Conservation (phyloP, 2,329 filamentous ascomycete species). For the Seiridium cupressi region DNA sequence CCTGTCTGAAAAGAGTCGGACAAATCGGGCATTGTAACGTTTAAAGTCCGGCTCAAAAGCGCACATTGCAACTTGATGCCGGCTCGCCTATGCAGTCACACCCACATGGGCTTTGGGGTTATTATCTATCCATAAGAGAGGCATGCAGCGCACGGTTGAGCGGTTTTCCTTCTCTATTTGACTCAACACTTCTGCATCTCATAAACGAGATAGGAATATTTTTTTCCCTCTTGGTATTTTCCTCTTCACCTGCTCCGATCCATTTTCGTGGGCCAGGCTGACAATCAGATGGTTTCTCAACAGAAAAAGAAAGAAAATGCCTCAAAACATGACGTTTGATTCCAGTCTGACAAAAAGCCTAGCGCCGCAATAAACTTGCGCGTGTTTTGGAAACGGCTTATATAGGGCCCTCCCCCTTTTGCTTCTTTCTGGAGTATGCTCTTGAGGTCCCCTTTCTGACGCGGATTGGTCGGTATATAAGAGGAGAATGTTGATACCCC, state of each 20-base stretch:
- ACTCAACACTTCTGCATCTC: neutral
- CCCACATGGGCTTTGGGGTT: too few relatives aligned
- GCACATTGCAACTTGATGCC: too few relatives aligned
- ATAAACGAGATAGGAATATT: neutral
- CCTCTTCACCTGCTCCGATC: neutral
- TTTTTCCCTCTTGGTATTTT: neutral
- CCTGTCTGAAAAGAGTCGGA: too few relatives aligned
- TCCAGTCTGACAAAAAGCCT: neutral
- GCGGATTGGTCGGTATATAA: too few relatives aligned
- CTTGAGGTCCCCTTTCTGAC: neutral
- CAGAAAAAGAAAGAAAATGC: neutral
- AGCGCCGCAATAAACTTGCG: neutral
- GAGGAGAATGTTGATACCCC: too few relatives aligned
- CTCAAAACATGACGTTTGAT: constrained; percentile 3
- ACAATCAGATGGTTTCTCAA: neutral
- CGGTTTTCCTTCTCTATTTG: neutral
- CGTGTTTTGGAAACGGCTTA: neutral
- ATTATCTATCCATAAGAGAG: too few relatives aligned
- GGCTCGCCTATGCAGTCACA: too few relatives aligned
- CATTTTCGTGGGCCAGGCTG: neutral
- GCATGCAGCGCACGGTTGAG: too few relatives aligned
- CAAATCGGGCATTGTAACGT: too few relatives aligned
- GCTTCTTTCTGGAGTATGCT: neutral
- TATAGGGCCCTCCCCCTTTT: neutral
- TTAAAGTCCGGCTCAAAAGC: too few relatives aligned